Evolutionary conservation across 1,284 basidiomycete species (phyloP).

Genomic region (Cryptococcus amylolentus): DNA sequence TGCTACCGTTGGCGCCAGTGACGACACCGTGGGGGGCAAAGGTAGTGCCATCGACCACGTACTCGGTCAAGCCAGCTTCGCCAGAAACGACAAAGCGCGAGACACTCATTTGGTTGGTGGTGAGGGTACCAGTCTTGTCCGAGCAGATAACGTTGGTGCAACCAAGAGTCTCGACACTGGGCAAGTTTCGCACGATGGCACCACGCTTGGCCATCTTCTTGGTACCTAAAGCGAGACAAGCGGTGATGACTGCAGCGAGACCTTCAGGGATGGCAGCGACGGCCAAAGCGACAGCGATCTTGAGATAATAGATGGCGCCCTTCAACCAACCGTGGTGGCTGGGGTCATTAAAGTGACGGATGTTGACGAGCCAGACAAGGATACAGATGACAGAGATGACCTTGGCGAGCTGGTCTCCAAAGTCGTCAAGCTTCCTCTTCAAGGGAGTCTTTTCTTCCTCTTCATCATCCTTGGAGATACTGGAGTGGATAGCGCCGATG

Average conservation of each 20-base stretch:
- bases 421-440: slow-evolving; percentile 93
- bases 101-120: slow-evolving; percentile 95
- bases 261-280: slow-evolving; percentile 96
- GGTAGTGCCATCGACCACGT: slow-evolving; percentile 79
- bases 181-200: slow-evolving; percentile 90
- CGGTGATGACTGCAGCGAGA: slow-evolving; percentile 90
- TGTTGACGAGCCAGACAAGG: slow-evolving; percentile 92
- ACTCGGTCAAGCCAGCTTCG: slow-evolving; percentile 61
- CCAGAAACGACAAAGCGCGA: slow-evolving; percentile 71
- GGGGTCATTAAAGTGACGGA: slow-evolving; percentile 89
- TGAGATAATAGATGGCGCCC: slow-evolving; percentile 95
- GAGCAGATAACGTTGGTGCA: slow-evolving; percentile 96
- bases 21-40: slow-evolving; percentile 78
- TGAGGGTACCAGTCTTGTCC: slow-evolving; percentile 87
- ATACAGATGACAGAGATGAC: slow-evolving; percentile 93
- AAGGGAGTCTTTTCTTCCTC: slow-evolving; percentile 85
- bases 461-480: slow-evolving; percentile 57
- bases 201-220: slow-evolving; percentile 98
- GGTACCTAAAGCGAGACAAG: slow-evolving; percentile 90
- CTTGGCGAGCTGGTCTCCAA: slow-evolving; percentile 91
- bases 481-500: slow-evolving; percentile 91
- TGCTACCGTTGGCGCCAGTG: slow-evolving; percentile 62
- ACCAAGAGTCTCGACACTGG: slow-evolving; percentile 93
- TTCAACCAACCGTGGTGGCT: slow-evolving; percentile 82
- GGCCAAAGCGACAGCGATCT: slow-evolving; percentile 92